Base-by-base conservation (phyloP, 2,329 filamentous ascomycete species). In the Penicillium sp. region DNA sequence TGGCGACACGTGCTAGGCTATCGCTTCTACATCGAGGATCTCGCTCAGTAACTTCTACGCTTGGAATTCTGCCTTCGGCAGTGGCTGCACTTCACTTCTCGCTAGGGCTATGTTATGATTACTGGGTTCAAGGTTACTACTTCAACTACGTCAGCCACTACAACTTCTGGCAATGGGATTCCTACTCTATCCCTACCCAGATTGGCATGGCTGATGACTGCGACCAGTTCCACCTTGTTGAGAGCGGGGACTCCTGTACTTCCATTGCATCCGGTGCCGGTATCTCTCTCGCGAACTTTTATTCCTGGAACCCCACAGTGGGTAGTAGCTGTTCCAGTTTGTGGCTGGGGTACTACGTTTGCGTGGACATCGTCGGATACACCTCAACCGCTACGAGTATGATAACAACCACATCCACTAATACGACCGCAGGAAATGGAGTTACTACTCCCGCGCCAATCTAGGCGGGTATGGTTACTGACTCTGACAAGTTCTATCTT, bases 281-380 rank as follows among this genome's bases (percentile, higher is more conserved):
- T 4, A 51, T 62, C 36, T 16, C 56, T 4, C 36, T 49, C n/a
- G 33, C 19, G 5, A 49, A 63, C 13, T 64, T 69, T 39, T 56
- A 64, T 27, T 11, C 54, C 10, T 68, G 65, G 67, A 69, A 69
- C 31, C 64, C 66, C 3, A 55, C 55, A 2, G 60, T 68, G 2
- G 53, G 54, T 0, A 56, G 10, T 6, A 56, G 60, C 27, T 69
- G 65, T 33, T 16, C 52, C 1, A 37, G 33, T n/a, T 53, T 69
- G 11, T 43, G 51, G 41, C 47, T 59, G 1, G 59, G 50, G 19
- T 54, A 62, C 19, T 68, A 65, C 51, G 62, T 66, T 19, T 44
- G 41, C 9, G 18, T 44, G 11, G 36, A n/a, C 36, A n/a, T 37
- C 27, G 7, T 31, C 27, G 27, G 27, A 7, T 31, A 31, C 27